These are phyloP conservation scores for Emmonsiellopsis sp. DNA, from an alignment of 2,329 filamentous ascomycete species.

Conservation along the genomic window DNA sequence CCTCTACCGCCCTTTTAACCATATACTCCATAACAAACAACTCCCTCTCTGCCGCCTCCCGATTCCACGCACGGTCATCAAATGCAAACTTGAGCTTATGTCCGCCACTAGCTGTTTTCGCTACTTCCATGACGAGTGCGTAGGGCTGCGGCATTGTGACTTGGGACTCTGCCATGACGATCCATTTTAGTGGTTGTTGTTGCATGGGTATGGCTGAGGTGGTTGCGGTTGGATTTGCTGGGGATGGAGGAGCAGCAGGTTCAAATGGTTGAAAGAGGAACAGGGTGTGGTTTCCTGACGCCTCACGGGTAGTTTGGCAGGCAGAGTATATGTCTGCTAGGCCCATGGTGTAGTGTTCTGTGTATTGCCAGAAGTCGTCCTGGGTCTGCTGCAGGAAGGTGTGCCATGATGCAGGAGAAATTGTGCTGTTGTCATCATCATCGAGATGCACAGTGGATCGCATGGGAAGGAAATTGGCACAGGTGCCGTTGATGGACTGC, in stretches of 20 bases:
- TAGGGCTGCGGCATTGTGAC: background rate
- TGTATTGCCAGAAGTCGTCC: slow-evolving; percentile 19
- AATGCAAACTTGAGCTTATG: background rate
- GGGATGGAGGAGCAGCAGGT: slow-evolving; percentile 7
- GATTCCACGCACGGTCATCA: background rate
- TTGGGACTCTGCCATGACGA: background rate
- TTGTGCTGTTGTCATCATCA: slow-evolving; percentile 1
- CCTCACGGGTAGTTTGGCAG: slow-evolving; percentile 10
- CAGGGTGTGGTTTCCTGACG: slow-evolving; percentile 12
- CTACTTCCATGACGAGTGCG: background rate
- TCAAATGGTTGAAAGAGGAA: slow-evolving; percentile 28
- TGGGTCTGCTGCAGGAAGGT: slow-evolving; percentile 17
- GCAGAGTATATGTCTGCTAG: slow-evolving; percentile 20
- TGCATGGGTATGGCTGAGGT: too few species aligned
- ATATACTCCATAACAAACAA: too few species aligned
- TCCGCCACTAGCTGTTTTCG: background rate
- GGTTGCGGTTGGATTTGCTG: too few species aligned
- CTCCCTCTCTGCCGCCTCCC: background rate
- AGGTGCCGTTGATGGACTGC: slow-evolving; percentile 28
- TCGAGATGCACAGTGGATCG: slow-evolving; percentile 12
- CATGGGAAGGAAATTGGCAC: slow-evolving; percentile 30
- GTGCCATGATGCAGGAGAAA: background rate
- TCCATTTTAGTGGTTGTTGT: background rate
- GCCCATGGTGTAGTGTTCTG: slow-evolving; percentile 20
- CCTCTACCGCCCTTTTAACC: too few species aligned